These are phyloP conservation scores for Staphylotrichum tortipilum DNA, from an alignment of 495 filamentous ascomycete genomes.

Conservation along the genomic window DNA sequence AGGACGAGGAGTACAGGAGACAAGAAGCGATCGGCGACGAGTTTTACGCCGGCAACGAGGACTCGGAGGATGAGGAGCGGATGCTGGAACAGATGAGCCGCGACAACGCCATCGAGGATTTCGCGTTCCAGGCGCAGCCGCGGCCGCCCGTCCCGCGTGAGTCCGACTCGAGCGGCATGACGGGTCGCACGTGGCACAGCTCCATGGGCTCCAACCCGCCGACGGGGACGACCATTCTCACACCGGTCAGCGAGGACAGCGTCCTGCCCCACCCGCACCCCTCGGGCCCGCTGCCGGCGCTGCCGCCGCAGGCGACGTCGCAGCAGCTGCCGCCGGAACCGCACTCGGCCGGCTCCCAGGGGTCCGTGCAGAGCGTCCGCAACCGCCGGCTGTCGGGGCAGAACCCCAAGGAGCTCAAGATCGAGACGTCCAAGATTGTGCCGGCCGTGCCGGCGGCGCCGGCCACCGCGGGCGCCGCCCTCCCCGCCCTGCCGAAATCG, in stretches of 20 bases:
- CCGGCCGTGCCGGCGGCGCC: slow-evolving; percentile 23
- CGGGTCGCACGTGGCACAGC: slow-evolving; percentile 79
- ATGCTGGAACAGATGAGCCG: slow-evolving; percentile 88
- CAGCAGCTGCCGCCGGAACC: slow-evolving; percentile 29
- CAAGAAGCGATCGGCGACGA: slow-evolving; percentile 21
- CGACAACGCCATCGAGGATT: slow-evolving; percentile 80
- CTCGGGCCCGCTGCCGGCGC: slow-evolving; percentile 27
- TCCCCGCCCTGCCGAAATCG: slow-evolving; percentile 36
- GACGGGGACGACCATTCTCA: slow-evolving; percentile 61
- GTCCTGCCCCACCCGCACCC: slow-evolving; percentile 20
- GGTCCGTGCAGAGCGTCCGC: slow-evolving; percentile 52
- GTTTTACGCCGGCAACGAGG: slow-evolving; percentile 57
- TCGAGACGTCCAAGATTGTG: slow-evolving; percentile 59
- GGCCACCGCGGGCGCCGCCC: slow-evolving; percentile 31
- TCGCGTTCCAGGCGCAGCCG: slow-evolving; percentile 64
- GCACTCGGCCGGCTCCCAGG: slow-evolving; percentile 17
- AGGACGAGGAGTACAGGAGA: slow-evolving; percentile 32
- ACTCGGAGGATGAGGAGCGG: slow-evolving; percentile 84
- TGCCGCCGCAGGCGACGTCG: slow-evolving; percentile 24
- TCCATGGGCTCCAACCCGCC: slow-evolving; percentile 72
- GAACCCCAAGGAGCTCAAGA: slow-evolving; percentile 73
- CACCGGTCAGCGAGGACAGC: slow-evolving; percentile 64
- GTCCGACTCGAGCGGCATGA: slow-evolving; percentile 79
- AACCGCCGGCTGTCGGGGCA: slow-evolving; percentile 75
- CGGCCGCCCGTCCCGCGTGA: slow-evolving; percentile 77